phyloP scores from a whole-genome alignment of 2,329 filamentous ascomycete species.

The Penicillium sp. region DNA sequence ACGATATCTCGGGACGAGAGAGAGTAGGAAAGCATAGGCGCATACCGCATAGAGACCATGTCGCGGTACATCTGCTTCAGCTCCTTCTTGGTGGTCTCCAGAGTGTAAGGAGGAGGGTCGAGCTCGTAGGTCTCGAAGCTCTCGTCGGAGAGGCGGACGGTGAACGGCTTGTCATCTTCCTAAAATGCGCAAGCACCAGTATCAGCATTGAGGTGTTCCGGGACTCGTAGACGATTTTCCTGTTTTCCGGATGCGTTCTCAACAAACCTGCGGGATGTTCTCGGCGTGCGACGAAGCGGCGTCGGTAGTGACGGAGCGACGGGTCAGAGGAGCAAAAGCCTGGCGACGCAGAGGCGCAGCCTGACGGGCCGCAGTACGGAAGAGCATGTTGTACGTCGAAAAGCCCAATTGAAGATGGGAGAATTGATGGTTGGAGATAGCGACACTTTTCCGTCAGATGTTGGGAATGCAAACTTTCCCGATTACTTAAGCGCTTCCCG shows the following conservation, averaged over 20 bases:
- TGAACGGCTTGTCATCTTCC: slow-evolving; percentile 94
- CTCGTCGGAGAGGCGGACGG: slow-evolving; percentile 92
- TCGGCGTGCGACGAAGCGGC: slow-evolving; percentile 90
- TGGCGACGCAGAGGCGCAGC: slow-evolving; percentile 61
- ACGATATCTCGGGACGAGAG: neutral
- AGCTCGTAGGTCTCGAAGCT: slow-evolving; percentile 99
- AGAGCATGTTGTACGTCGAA: slow-evolving; percentile 65
- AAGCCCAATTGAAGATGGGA: slow-evolving; percentile 39
- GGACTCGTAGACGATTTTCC: slow-evolving; percentile 47
- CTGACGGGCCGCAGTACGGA: slow-evolving; percentile 69
- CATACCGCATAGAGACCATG: slow-evolving; percentile 93
- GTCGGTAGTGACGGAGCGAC: slow-evolving; percentile 89
- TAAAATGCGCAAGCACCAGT: slow-evolving; percentile 46
- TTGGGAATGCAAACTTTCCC: slow-evolving; percentile 44
- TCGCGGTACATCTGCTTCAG: slow-evolving; percentile 99
- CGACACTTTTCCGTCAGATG: slow-evolving; percentile 43
- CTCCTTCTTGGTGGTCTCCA: slow-evolving; percentile 95
- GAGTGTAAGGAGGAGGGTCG: slow-evolving; percentile 90
- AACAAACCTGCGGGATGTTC: slow-evolving; percentile 71
- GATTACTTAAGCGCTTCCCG: slow-evolving; percentile 38
- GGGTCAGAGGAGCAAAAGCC: slow-evolving; percentile 55
- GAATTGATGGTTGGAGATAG: slow-evolving; percentile 31
- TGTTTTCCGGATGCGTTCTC: slow-evolving; percentile 49
- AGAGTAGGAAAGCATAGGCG: slow-evolving; percentile 10
- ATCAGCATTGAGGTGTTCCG: slow-evolving; percentile 31